Percentiles rank a stretch among this genome's conserved stretches.
These are phyloP conservation scores for Chlorella sp. DNA, from an alignment of 139 green algal species.

Conservation along the genomic window DNA sequence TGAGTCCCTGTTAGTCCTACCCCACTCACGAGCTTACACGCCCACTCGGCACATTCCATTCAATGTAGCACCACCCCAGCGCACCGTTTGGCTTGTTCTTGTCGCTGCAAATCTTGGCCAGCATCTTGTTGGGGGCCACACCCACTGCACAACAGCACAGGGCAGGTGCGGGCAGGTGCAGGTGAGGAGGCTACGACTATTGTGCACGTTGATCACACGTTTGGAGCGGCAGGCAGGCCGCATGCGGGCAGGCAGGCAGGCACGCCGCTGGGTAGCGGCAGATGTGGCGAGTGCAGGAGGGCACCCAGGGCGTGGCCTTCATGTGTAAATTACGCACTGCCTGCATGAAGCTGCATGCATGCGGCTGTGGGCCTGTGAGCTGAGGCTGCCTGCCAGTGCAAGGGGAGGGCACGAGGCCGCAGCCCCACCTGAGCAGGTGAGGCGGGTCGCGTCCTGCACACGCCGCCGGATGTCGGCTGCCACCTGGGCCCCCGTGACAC, in stretches of 20 bases:
- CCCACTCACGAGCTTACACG: no score
- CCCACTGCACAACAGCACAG: conserved; percentile 49
- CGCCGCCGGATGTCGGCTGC: conserved; percentile 60
- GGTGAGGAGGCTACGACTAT: not conserved
- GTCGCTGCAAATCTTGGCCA: conserved; percentile 89
- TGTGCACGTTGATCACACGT: not conserved
- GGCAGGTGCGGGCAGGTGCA: not conserved
- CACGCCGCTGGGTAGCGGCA: no score
- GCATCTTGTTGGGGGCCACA: conserved; percentile 80
- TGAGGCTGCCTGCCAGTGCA: not conserved
- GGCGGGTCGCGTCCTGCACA: conserved; percentile 59
- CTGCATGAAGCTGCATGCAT: not conserved
- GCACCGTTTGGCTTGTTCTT: conserved; percentile 92
- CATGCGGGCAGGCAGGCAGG: not conserved
- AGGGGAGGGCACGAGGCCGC: not conserved
- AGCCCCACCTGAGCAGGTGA: conserved; percentile 72
- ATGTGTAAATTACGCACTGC: not conserved
- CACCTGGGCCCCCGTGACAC: conserved; percentile 61
- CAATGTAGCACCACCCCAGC: not conserved
- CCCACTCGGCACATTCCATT: not conserved
- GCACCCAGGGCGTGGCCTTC: not conserved
- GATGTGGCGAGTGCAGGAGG: not conserved
- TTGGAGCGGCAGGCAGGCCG: not conserved
- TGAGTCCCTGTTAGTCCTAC: not conserved
- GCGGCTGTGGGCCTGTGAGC: not conserved